phyloP scores from a whole-genome alignment of 495 filamentous ascomycete genomes.

The Podospora anserina region DNA sequence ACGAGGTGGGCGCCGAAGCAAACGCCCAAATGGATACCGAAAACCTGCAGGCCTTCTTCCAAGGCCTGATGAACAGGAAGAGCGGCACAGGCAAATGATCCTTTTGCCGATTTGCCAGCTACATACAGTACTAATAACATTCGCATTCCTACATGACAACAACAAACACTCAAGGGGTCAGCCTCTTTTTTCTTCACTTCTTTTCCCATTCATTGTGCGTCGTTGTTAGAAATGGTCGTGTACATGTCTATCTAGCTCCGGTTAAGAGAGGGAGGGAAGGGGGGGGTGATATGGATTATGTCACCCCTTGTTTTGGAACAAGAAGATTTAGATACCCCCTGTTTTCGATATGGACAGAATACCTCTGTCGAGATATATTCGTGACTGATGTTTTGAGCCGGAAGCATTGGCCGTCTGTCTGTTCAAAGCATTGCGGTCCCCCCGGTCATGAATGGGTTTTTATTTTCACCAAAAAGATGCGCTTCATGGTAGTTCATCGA shows the following conservation, averaged over 20 bases:
- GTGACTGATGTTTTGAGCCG: background rate
- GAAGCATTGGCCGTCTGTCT: too few species aligned
- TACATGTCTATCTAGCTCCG: background rate
- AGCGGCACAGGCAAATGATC: constrained; percentile 18
- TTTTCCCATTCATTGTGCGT: background rate
- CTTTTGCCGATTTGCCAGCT: background rate
- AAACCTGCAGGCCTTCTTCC: constrained; percentile 50
- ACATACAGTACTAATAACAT: background rate
- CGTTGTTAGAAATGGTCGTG: background rate
- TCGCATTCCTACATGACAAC: background rate
- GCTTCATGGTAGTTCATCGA: too few species aligned
- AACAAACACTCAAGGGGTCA: background rate
- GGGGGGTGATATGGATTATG: background rate
- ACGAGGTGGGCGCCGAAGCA: constrained; percentile 32
- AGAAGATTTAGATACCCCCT: background rate
- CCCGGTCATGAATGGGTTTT: too few species aligned
- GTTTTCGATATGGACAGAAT: background rate
- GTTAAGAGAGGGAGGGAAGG: background rate
- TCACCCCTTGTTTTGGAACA: background rate
- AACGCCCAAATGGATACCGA: constrained; percentile 44
- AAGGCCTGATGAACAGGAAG: constrained; percentile 44
- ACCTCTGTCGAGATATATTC: background rate
- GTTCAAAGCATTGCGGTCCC: too few species aligned
- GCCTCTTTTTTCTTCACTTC: background rate
- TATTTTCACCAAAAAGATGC: too few species aligned